phyloP scores from a whole-genome alignment of 163 green algal species.

The Chlamydomonas reinhardtii region DNA sequence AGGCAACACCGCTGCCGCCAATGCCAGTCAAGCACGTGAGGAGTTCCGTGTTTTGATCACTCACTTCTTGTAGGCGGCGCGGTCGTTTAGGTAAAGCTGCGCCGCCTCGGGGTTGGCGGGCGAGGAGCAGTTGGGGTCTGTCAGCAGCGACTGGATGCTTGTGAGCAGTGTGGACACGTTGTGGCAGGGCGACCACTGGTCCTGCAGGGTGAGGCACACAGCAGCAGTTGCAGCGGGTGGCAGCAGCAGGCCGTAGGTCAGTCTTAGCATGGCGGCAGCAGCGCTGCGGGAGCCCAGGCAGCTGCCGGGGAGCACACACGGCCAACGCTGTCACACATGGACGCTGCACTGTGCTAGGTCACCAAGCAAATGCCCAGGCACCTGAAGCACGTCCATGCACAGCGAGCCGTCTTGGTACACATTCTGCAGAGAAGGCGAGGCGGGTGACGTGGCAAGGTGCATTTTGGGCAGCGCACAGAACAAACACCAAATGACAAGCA shows the following conservation, averaged over 20 bases:
- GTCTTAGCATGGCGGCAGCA: too few relatives aligned
- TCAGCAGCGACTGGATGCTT: conserved; percentile 88
- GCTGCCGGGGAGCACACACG: too few relatives aligned
- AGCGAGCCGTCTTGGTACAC: conserved; percentile 19
- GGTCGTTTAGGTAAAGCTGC: conserved; percentile 78
- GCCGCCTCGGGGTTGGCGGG: conserved; percentile 92
- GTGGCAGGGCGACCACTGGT: conserved; percentile 87
- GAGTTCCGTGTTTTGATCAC: too few relatives aligned
- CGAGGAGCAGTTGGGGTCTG: conserved; percentile 89
- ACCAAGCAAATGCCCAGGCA: not conserved
- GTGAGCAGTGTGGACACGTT: conserved; percentile 90
- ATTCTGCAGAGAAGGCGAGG: not conserved
- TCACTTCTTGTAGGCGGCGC: conserved; percentile 81
- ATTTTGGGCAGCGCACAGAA: too few relatives aligned
- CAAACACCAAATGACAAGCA: too few relatives aligned
- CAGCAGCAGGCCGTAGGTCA: too few relatives aligned
- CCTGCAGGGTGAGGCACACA: too few relatives aligned
- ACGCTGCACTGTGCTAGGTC: too few relatives aligned
- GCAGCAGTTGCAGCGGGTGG: not conserved
- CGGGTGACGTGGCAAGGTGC: too few relatives aligned
- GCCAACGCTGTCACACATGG: not conserved
- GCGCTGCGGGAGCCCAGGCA: too few relatives aligned
- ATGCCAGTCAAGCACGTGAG: too few relatives aligned
- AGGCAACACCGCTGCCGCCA: too few relatives aligned
- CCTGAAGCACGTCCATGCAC: conserved; percentile 45